Evolutionary conservation across 2,329 filamentous ascomycete genomes (phyloP), one percentile per base, ranked within the genome.

Genomic region (Cryoendolithus antarcticus): DNA sequence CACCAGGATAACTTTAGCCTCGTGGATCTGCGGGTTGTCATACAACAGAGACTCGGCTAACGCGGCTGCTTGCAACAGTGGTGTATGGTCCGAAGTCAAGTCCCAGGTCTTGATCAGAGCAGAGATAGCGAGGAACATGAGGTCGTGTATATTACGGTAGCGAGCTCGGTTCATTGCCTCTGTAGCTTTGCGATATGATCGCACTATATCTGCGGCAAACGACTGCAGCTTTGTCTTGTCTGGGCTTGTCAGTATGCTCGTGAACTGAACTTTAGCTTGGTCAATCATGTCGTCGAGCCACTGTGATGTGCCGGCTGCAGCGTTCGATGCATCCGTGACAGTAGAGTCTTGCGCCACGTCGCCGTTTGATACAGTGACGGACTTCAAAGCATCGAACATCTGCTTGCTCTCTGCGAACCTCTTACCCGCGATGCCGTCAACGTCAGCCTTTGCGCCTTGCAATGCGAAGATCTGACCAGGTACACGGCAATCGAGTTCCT

Each of bases 1-100:
- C 8, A 59, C 48, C 4, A 61, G 47, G 28, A 60, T 46, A 10
- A 59, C 44, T 15, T 55, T 49, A 8, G 55, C 57, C 45, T 58
- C 54, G 40, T 58, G 54, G 30, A 55, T 48, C 15, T 58, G 41
- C 27, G 44, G 32, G 29, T 53, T 47, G 34, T 50, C 44, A 4
- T 34, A 38, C 9, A 59, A 45, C 2, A 59, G 44, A 13, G 38
- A 38, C 31, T 60, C 54, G 15, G 50, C 48, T 4, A 59, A 43
- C 34, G 46, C 54, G 6, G 54, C 51, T 2, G 57, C 47, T 31
- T 54, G 53, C 9, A 60, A 46, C 6, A 60, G 48, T 21, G 52
- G 44, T 4, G 35, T 34, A 4, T 41, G 35, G 13, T 50, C 36
- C 31, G 35, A 12, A 15, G 44, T 44, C 10, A 45, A 40, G 9